Percentiles rank a stretch among this genome's conserved stretches.
phyloP scores from a whole-genome alignment of 768 basidiomycete genomes.

The Panaeolus cyanescens region DNA sequence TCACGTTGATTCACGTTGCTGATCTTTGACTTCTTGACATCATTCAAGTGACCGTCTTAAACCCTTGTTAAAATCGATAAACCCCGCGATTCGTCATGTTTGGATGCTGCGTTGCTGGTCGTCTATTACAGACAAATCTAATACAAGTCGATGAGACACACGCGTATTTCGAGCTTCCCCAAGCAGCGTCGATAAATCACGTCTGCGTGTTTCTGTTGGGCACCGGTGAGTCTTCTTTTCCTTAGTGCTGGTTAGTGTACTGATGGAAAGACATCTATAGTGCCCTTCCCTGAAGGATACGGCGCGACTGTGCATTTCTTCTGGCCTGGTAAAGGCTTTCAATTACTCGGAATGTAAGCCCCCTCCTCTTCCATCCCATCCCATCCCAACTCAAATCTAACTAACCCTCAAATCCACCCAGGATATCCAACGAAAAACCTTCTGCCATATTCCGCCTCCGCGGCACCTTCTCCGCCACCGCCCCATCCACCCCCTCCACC shows the following conservation, averaged over 20 bases:
- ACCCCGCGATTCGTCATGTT: constrained; percentile 62
- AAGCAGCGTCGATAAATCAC: constrained; percentile 78
- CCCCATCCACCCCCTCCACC: constrained; percentile 32
- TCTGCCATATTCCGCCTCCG: constrained; percentile 86
- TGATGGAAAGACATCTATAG: constrained; percentile 28
- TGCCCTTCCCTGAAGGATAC: constrained; percentile 82
- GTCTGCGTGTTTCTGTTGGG: constrained; percentile 84
- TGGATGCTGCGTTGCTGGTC: constrained; percentile 78
- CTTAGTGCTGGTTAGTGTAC: constrained; percentile 4
- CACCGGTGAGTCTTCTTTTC: constrained; percentile 49
- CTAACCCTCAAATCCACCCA: constrained; percentile 24
- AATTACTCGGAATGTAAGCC: constrained; percentile 80
- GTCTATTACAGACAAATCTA: constrained; percentile 77
- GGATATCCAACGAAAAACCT: constrained; percentile 89
- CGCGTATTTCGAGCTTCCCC: constrained; percentile 73
- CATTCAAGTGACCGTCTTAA: too few species aligned
- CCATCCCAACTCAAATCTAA: not conserved
- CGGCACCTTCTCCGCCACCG: constrained; percentile 47
- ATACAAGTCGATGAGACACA: constrained; percentile 84
- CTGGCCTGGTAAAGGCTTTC: constrained; percentile 87
- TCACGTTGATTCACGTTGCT: too few species aligned
- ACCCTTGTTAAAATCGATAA: too few species aligned
- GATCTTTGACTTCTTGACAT: too few species aligned
- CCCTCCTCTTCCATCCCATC: not conserved
- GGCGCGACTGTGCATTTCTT: constrained; percentile 85